Conservation (phyloP, 345 rosid genomes). For the Hirschfeldia incana region DNA sequence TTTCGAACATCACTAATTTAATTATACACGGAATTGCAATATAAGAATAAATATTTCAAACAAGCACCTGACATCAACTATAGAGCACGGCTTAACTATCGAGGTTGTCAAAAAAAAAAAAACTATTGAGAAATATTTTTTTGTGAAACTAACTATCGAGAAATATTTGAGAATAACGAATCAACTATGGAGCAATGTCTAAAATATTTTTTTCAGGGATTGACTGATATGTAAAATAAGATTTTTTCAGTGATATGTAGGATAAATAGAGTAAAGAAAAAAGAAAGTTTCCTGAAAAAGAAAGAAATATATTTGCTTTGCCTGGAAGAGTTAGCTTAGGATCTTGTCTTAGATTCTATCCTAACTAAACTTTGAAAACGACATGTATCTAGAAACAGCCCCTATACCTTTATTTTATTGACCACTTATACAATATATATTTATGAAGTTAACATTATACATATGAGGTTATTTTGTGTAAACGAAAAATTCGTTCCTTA, state of each 20-base stretch:
- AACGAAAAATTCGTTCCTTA: background rate
- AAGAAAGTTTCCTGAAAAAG: slow-evolving; percentile 31
- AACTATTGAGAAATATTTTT: background rate
- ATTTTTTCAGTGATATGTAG: background rate
- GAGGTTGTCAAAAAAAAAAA: background rate
- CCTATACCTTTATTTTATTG: slow-evolving; percentile 24
- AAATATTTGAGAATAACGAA: background rate
- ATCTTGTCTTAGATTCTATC: slow-evolving; percentile 45
- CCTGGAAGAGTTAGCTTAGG: slow-evolving; percentile 43
- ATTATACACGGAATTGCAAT: background rate
- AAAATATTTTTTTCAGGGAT: background rate
- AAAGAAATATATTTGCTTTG: slow-evolving; percentile 42
- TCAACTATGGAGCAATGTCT: background rate
- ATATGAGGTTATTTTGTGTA: background rate
- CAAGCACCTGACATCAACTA: background rate
- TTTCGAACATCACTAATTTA: background rate
- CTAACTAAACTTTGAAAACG: slow-evolving; percentile 38
- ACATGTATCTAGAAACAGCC: slow-evolving; percentile 43
- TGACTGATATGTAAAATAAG: slow-evolving; percentile 1
- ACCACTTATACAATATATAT: background rate
- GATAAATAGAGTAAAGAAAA: slow-evolving; percentile 6
- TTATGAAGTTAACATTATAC: background rate
- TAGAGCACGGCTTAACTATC: background rate
- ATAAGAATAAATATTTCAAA: background rate
- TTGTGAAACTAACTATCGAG: background rate